Evolutionary conservation across 1,284 basidiomycete genomes (phyloP).

Genomic region (Paramarasmius palmivorus): DNA sequence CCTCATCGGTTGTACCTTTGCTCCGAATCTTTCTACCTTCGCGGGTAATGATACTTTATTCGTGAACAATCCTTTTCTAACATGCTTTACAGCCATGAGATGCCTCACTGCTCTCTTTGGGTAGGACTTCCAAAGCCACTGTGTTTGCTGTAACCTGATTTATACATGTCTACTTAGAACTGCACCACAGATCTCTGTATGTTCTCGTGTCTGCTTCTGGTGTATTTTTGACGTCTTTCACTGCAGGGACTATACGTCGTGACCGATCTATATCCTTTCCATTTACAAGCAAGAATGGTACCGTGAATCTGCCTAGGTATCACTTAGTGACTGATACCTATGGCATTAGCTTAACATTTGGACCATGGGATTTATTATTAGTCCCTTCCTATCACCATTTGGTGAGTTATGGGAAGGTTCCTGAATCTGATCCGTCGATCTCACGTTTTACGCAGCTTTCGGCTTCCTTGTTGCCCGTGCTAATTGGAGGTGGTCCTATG

Average conservation of each 20-base stretch:
- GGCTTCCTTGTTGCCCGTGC: constrained; percentile 61
- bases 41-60: constrained; percentile 33
- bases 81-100: constrained; percentile 49
- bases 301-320: constrained; percentile 1
- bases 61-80: not conserved
- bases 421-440: too few species aligned
- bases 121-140: constrained; percentile 30
- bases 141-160: not conserved
- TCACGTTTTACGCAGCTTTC: constrained; percentile 58
- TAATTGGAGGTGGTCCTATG: constrained; percentile 73
- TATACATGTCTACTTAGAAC: constrained; percentile 37
- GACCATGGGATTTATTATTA: constrained; percentile 63
- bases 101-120: constrained; percentile 69
- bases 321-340: not conserved
- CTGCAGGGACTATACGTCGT: constrained; percentile 54
- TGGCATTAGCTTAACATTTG: constrained; percentile 52
- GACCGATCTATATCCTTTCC: constrained; percentile 70
- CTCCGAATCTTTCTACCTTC: constrained; percentile 53
- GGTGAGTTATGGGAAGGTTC: not conserved
- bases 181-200: constrained; percentile 60
- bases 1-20: constrained; percentile 53
- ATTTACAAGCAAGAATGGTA: constrained; percentile 62
- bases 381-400: constrained; percentile 58
- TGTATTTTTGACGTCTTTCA: not conserved
- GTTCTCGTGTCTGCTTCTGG: constrained; percentile 11